phyloP scores from a whole-genome alignment of 768 basidiomycete species.

The Tulasnella sp. region DNA sequence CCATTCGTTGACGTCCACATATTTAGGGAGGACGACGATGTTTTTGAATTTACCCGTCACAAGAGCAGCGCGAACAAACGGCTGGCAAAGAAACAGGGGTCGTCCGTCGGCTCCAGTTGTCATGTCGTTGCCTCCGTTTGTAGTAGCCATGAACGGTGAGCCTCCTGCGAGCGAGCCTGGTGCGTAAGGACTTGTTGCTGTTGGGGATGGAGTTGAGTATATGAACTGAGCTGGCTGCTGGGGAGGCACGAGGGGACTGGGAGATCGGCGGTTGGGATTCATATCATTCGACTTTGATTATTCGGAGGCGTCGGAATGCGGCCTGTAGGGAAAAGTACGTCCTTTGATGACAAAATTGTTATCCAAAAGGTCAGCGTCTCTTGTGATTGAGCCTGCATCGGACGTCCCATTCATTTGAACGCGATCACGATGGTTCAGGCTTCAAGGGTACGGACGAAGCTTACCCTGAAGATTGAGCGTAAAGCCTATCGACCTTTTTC shows the following conservation, averaged over 20 bases:
- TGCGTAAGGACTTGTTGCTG: background rate
- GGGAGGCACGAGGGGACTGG: background rate
- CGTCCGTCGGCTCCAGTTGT: background rate
- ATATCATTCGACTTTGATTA: background rate
- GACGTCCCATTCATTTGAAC: background rate
- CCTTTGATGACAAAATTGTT: background rate
- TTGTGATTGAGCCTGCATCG: background rate
- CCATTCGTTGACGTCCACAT: constrained; percentile 39
- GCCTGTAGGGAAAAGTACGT: background rate
- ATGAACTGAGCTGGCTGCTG: background rate
- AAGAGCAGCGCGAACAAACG: constrained; percentile 30
- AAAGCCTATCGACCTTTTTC: background rate
- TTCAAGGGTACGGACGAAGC: background rate
- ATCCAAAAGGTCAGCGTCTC: background rate
- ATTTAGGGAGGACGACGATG: constrained; percentile 30
- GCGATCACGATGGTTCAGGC: background rate
- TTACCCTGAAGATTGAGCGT: background rate
- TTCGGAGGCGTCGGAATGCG: background rate
- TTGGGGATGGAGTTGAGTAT: background rate
- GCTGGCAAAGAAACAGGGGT: constrained; percentile 28
- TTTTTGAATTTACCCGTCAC: constrained; percentile 33
- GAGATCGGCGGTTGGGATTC: constrained; percentile 1
- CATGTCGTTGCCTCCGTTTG: constrained; percentile 1
- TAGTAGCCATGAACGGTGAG: background rate
- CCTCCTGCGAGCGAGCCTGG: background rate